These are phyloP conservation scores for Diaporthe citrichinensis DNA, from an alignment of 2,329 filamentous ascomycete species.

Conservation along the genomic window DNA sequence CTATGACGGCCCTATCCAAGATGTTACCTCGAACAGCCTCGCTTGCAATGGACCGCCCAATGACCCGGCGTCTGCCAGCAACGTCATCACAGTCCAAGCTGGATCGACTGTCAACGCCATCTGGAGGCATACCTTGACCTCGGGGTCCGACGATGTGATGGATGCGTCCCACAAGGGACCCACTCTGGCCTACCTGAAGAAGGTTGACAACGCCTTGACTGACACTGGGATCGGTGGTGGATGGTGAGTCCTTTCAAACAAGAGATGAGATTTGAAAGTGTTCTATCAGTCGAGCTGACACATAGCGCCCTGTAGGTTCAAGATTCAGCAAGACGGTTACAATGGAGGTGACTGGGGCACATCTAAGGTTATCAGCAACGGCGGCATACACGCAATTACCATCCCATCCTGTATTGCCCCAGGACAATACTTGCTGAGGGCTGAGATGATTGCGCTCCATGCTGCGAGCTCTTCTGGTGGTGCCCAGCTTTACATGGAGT, in stretches of 20 bases:
- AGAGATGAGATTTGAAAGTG: not conserved
- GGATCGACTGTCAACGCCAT: constrained; percentile 65
- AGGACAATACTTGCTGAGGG: constrained; percentile 51
- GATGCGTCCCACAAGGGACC: constrained; percentile 69
- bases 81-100: constrained; percentile 66
- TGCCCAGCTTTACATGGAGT: constrained; percentile 48
- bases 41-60: constrained; percentile 72
- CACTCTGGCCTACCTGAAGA: constrained; percentile 68
- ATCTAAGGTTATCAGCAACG: constrained; percentile 61
- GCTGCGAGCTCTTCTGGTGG: constrained; percentile 45
- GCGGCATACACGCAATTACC: constrained; percentile 52
- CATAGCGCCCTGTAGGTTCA: constrained; percentile 45
- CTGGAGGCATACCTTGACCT: constrained; percentile 69
- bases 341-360: constrained; percentile 58
- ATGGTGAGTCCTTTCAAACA: constrained; percentile 48
- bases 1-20: constrained; percentile 70
- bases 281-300: not conserved
- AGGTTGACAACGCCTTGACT: constrained; percentile 62
- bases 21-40: constrained; percentile 67
- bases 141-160: constrained; percentile 66
- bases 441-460: constrained; percentile 51
- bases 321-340: constrained; percentile 60
- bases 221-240: constrained; percentile 58
- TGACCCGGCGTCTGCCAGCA: constrained; percentile 59
- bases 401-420: constrained; percentile 49